Percentiles rank a stretch among this genome's conserved stretches.
Conservation (phyloP, 305 asterid species). For the Ajuga reptans region DNA sequence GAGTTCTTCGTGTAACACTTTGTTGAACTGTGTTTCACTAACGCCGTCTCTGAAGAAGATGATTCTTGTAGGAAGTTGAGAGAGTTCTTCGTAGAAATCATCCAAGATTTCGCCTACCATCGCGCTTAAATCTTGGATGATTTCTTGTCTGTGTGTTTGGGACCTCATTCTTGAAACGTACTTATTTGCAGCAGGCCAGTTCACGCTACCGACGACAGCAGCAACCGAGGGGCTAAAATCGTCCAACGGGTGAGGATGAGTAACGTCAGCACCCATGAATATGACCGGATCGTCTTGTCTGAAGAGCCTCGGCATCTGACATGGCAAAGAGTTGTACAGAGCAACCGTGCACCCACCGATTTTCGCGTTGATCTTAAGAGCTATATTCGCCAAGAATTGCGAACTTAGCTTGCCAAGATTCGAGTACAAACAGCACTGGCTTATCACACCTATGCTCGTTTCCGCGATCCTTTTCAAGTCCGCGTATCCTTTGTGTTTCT, state of each 20-base stretch:
- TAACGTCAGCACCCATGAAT: conserved; percentile 94
- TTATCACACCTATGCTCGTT: conserved; percentile 65
- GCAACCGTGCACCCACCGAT: conserved; percentile 93
- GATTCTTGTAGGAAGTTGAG: conserved; percentile 54
- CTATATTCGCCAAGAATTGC: conserved; percentile 76
- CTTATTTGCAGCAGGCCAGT: conserved; percentile 89
- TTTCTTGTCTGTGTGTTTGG: conserved; percentile 80
- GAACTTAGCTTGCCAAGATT: conserved; percentile 59
- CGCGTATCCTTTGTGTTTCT: conserved; percentile 82
- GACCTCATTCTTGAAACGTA: conserved; percentile 85
- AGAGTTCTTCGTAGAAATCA: conserved; percentile 50
- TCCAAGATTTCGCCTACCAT: conserved; percentile 71
- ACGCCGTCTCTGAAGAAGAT: conserved; percentile 89
- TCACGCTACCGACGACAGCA: conserved; percentile 89
- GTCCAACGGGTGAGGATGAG: conserved; percentile 90
- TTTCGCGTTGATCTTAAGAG: conserved; percentile 91
- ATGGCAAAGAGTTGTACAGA: conserved; percentile 54
- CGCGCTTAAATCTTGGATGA: conserved; percentile 56
- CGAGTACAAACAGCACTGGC: conserved; percentile 78
- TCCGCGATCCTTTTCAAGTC: conserved; percentile 87
- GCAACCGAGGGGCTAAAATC: conserved; percentile 88
- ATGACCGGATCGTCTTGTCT: conserved; percentile 57
- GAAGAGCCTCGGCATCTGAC: conserved; percentile 72
- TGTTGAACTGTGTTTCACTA: conserved; percentile 77
- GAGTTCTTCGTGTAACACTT: conserved; percentile 61